Evolutionary conservation across 495 filamentous ascomycete species (phyloP), one percentile per base, ranked within the genome.

Genomic region (Xylaria sp.): DNA sequence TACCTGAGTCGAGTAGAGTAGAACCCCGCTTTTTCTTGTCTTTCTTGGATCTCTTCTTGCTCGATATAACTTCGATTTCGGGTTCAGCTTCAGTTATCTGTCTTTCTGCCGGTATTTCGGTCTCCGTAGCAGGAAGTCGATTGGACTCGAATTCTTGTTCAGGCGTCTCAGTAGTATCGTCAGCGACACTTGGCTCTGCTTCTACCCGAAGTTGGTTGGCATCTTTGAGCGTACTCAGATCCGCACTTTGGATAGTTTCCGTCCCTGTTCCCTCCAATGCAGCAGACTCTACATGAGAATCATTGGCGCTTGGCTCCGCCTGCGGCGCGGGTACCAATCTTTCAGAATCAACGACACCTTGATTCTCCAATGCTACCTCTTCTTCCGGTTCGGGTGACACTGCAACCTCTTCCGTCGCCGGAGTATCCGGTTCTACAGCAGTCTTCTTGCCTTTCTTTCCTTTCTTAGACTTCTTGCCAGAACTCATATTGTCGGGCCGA

Each of bases 381-480:
- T 24, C 52, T 35, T 59, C 24, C 15, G n/a, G 14, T n/a, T 29
- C 37, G 12, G 41, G 21, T 0, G 53, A n/a, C 40, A 26, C n/a
- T 24, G 50, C 57, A 62, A 55, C 61, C 14, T 73, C 68, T 52
- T 31, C 50, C 19, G 61, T 58, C 46, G 61, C 35, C 52, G 40
- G 24, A 57, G 41, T 53, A 71, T 72, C 71, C 7, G 43, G 21
- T 55, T 48, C 48, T 59, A 58, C 43, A 17, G 26, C 26, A 40
- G n/a, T 66, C 62, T 71, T 50, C 58, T 77, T 64, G 48, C 58
- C 66, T 58, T 76, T 63, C 57, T 68, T 69, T 24, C 14, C 33
- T 31, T 71, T 63, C 46, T 74, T 53, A 44, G 59, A 71, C 68
- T 71, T 66, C 58, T 73, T 75, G 69, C 21, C 62, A n/a, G 72